Evolutionary conservation across 179 eudicot genomes (phyloP), one percentile per base, ranked within the genome.

Genomic region (Vitellaria paradoxa): DNA sequence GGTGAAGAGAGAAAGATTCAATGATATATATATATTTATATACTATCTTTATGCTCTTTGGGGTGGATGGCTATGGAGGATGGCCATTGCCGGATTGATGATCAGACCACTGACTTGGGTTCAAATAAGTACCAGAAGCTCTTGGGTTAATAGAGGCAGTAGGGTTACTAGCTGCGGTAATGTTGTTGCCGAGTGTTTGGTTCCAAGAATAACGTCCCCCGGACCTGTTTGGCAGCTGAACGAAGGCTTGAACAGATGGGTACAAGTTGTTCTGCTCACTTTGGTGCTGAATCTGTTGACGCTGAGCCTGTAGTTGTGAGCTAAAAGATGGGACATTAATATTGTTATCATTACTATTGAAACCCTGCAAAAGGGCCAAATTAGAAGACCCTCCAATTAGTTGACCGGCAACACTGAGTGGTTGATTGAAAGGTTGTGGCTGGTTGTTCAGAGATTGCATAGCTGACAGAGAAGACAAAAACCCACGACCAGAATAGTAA

Each of bases 81-180:
- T 50, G 76, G 46, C 53, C 80, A 70, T 61, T 75, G 53, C 74
- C 69, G 13, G 70, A 75, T 20, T 75, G 37, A 68, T 75, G 37
- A 68, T 75, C 75, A 68, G 82, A 75, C 73, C 77, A 68, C 17
- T 47, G 79, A 69, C 69, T 60, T 68, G 69, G 78, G 70, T 75
- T 75, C 30, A 40, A 26, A 55, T 77, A 47, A 73, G 50, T 42
- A 11, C 72, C 56, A 30, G 23, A 67, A 21, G 49, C 37, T 30
- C 37, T 30, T 30, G 37, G 2, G 37, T 2, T 60, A 61, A 37
- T 17, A 50, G 10, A 17, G 5, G 0, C 55, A 50, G 55, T 45
- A 6, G 82, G 46, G 70, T 49, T 60, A 21, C 55, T 50, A 4
- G 55, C 1, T 8, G 24, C 17, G 24, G 65, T 18, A 69, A 0